A percentile compares a stretch with the other conserved stretches of the same genome.
These are phyloP conservation scores for Annulohypoxylon stygium DNA, from an alignment of 495 filamentous ascomycete genomes.

Conservation along the genomic window DNA sequence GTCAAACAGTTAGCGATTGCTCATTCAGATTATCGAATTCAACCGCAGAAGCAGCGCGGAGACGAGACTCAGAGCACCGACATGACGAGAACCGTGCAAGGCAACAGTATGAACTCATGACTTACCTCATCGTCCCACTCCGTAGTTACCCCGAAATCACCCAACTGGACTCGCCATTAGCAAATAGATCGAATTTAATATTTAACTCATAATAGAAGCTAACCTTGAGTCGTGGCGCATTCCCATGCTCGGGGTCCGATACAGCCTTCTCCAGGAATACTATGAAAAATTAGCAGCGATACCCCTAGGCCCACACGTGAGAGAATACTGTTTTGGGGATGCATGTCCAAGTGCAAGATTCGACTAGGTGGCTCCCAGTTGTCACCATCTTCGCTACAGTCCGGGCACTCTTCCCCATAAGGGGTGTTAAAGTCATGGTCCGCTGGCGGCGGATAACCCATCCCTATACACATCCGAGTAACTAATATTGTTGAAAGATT, in stretches of 20 bases:
- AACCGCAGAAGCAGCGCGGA: no score
- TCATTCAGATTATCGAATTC: background rate
- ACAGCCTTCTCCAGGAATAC: constrained; percentile 26
- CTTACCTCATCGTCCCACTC: constrained; percentile 36
- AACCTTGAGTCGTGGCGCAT: constrained; percentile 28
- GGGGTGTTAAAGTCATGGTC: background rate
- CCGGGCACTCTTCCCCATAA: background rate
- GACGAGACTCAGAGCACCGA: no score
- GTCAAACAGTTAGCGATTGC: background rate
- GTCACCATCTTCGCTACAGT: constrained; percentile 4
- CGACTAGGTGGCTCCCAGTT: background rate
- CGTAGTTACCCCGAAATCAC: constrained; percentile 30
- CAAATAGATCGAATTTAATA: background rate
- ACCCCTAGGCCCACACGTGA: background rate
- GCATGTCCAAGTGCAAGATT: constrained; percentile 35
- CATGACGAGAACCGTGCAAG: background rate
- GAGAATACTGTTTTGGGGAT: constrained; percentile 36
- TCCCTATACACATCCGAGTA: constrained; percentile 34
- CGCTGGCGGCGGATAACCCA: constrained; percentile 33
- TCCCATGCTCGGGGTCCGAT: constrained; percentile 23
- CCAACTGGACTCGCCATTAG: constrained; percentile 25
- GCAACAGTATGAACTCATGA: background rate
- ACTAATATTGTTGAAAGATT: constrained; percentile 19
- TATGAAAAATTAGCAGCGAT: constrained; percentile 11
- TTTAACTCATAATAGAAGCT: background rate